Conservation (phyloP, 2,329 filamentous ascomycete genomes). For the Escovopsis sp. region DNA sequence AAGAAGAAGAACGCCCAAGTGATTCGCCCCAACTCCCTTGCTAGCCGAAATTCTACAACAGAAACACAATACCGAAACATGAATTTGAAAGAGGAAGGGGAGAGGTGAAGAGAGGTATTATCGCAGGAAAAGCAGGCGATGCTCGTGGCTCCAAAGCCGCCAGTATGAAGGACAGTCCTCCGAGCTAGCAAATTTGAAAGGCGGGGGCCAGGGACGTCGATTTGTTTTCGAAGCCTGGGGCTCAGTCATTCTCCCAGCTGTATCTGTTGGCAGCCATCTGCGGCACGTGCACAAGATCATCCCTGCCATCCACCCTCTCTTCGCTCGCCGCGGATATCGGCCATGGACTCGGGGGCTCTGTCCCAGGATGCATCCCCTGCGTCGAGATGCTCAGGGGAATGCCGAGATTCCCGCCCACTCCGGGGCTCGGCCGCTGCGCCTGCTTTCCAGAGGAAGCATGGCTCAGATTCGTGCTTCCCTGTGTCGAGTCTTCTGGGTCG, state of each 20-base stretch:
- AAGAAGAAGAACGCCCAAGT: background rate
- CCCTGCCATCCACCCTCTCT: slow-evolving; percentile 29
- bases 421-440: background rate
- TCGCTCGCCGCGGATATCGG: slow-evolving; percentile 13
- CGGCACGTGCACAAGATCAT: slow-evolving; percentile 36
- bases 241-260: slow-evolving; percentile 31
- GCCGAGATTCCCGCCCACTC: background rate
- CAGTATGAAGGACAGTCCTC: too few species aligned
- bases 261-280: slow-evolving; percentile 34
- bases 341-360: background rate
- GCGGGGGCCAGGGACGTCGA: too few species aligned
- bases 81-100: background rate
- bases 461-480: too few species aligned
- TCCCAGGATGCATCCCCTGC: slow-evolving; percentile 4
- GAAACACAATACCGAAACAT: slow-evolving; percentile 1
- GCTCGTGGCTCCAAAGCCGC: too few species aligned
- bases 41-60: slow-evolving; percentile 4
- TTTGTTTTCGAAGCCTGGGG: too few species aligned
- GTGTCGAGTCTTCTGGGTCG: background rate
- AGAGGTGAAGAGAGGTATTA: too few species aligned
- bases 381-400: background rate
- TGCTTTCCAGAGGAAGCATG: too few species aligned
- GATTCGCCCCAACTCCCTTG: slow-evolving; percentile 8
- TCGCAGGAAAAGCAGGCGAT: too few species aligned
- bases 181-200: too few species aligned